Evolutionary conservation across 805 yeast genomes (phyloP).

Genomic region (Lachancea cidri): DNA sequence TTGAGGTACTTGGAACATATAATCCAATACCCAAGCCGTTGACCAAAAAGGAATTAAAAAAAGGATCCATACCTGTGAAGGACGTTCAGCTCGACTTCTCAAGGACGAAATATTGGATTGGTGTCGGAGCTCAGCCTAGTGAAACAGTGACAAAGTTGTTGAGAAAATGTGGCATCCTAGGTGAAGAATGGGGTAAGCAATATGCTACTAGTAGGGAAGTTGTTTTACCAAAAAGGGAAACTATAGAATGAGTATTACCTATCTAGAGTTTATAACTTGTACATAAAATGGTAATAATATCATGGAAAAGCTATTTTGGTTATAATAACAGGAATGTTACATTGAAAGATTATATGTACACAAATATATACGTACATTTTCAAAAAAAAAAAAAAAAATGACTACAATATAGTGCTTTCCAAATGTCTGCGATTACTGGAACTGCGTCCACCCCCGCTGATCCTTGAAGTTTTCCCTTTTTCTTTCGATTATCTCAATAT

Average conservation of each 20-base stretch:
- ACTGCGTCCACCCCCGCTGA: neutral
- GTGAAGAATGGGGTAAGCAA: slow-evolving; percentile 25
- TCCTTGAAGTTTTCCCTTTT: neutral
- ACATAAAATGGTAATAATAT: neutral
- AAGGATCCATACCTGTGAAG: slow-evolving; percentile 60
- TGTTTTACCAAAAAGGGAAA: slow-evolving; percentile 22
- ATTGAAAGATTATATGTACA: neutral
- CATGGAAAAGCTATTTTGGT: neutral
- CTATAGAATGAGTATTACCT: slow-evolving; percentile 13
- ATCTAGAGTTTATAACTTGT: slow-evolving; percentile 1
- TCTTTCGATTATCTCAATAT: neutral
- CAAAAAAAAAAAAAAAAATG: too few relatives aligned
- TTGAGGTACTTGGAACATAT: slow-evolving; percentile 93
- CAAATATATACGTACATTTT: neutral
- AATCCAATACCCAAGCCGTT: slow-evolving; percentile 75
- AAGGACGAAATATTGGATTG: slow-evolving; percentile 92
- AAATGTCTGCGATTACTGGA: neutral
- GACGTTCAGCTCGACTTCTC: slow-evolving; percentile 81
- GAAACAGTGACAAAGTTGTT: slow-evolving; percentile 72
- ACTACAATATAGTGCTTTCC: neutral
- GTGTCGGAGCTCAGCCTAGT: slow-evolving; percentile 94
- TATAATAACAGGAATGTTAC: neutral
- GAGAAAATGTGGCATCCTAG: slow-evolving; percentile 63
- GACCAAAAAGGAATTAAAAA: slow-evolving; percentile 48
- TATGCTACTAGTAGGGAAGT: slow-evolving; percentile 16